Percentiles rank a stretch among this genome's conserved stretches.
Conservation (phyloP, 2,329 filamentous ascomycete genomes). For the Ilyonectria destructans region DNA sequence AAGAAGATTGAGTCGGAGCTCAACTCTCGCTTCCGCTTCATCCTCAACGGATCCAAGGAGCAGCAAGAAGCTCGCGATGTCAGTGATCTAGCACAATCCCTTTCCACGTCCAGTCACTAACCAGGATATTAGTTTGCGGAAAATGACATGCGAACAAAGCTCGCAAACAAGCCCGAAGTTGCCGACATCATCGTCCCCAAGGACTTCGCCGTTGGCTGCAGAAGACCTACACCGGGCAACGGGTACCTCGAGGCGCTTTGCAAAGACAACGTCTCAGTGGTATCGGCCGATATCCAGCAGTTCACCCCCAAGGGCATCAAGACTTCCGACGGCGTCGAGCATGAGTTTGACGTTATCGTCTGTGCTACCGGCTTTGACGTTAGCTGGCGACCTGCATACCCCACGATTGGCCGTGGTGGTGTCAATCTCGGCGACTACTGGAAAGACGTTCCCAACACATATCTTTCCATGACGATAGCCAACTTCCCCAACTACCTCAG, state of each 20-base stretch:
- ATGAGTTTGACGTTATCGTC: constrained; percentile 44
- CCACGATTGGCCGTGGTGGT: constrained; percentile 62
- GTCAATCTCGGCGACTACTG: constrained; percentile 43
- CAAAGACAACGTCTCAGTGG: constrained; percentile 20
- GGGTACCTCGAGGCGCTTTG: constrained; percentile 33
- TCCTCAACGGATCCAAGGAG: constrained; percentile 60
- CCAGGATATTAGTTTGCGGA: constrained; percentile 6
- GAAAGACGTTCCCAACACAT: constrained; percentile 41
- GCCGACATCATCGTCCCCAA: constrained; percentile 61
- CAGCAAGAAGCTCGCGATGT: constrained; percentile 27
- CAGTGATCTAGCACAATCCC: background rate
- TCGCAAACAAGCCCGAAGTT: constrained; percentile 60
- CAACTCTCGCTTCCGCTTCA: constrained; percentile 69
- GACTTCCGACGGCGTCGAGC: constrained; percentile 20
- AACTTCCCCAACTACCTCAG: constrained; percentile 49
- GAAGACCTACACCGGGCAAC: constrained; percentile 30
- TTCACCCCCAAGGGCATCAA: constrained; percentile 24
- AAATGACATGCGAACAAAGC: constrained; percentile 33
- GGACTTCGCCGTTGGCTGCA: constrained; percentile 36
- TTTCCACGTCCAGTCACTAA: background rate
- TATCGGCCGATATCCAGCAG: constrained; percentile 1
- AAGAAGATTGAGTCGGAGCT: constrained; percentile 65
- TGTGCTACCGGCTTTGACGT: constrained; percentile 54
- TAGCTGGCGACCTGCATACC: constrained; percentile 55
- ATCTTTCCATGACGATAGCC: constrained; percentile 42